Evolutionary conservation across 1,139 yeast species (phyloP).

Genomic region (Suhomyces anneliseae): DNA sequence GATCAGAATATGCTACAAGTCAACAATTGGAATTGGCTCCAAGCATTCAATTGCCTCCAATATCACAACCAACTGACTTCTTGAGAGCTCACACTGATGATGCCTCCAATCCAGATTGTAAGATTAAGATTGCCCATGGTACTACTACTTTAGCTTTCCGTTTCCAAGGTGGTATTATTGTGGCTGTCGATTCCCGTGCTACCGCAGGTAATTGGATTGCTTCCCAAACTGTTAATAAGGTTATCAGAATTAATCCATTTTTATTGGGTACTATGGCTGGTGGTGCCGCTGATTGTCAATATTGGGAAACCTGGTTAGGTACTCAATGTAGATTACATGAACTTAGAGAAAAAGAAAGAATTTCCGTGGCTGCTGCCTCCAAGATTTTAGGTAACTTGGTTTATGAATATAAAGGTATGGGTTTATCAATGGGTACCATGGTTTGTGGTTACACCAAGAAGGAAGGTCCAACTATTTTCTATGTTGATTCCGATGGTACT

Average conservation of each 20-base stretch:
- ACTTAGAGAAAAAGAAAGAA: conserved; percentile 89
- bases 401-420: conserved; percentile 94
- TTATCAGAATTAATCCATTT: conserved; percentile 93
- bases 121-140: conserved; percentile 96
- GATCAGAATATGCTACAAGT: conserved; percentile 22
- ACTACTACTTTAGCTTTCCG: conserved; percentile 96
- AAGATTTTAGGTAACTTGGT: conserved; percentile 89
- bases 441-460: conserved; percentile 94
- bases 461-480: conserved; percentile 93
- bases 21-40: conserved; percentile 55
- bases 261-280: conserved; percentile 99
- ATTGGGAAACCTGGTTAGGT: conserved; percentile 99
- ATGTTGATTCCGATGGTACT: conserved; percentile 97
- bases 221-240: conserved; percentile 96
- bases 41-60: conserved; percentile 73
- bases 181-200: conserved; percentile 97
- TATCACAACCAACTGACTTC: conserved; percentile 89
- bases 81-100: conserved; percentile 98
- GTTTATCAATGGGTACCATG: conserved; percentile 99
- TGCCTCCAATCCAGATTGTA: conserved; percentile 86
- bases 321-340: conserved; percentile 95
- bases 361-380: conserved; percentile 95
- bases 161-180: conserved; percentile 92
- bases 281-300: conserved; percentile 99
- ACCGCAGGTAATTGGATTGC: conserved; percentile 99